Evolutionary conservation across 2,329 filamentous ascomycete genomes (phyloP), one percentile per base, ranked within the genome.

Genomic region (Aspergillus sp.): DNA sequence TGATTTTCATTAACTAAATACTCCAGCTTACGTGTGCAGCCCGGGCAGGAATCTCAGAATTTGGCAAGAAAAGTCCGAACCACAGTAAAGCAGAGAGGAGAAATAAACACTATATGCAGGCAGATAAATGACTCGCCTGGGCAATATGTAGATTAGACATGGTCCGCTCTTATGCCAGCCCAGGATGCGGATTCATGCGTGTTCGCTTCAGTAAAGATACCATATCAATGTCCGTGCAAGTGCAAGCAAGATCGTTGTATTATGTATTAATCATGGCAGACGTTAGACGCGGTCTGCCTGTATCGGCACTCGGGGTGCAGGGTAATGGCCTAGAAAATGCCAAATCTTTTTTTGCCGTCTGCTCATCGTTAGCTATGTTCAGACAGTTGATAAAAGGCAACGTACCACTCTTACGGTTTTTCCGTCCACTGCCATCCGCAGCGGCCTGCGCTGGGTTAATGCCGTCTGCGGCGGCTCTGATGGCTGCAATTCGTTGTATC

Each of bases 401-500:
- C 60, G 8, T 48, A 65, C 63, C 63, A 30, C 22, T 31, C 47
- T 64, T 64, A 4, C 60, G 48, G 5, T 58, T 59, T 57, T 57
- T 63, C 34, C 55, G 57, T 19, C 67, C 68, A 34, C 59, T 66
- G 28, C 43, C 47, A 28, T 62, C 60, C 48, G 68, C 68, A 28
- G 70, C 69, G 31, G 68, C 70, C 51, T 68, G 67, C 11, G 65
- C 68, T 31, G 76, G 76, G 60, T 75, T 74, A 4, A 71, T 81
- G 3, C 86, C 87, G 4, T 85, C 84, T 5, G 93, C 91, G 11
- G 95, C 94, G 8, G 91, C 90, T 64, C 91, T 87, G 64, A 99
- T 99, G 46, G 93, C 91, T 22, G 90, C 88, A 57, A 99, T 83
- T 28, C 95, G 87, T 71, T 95, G 90, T 76, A 90, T 94, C 54